phyloP scores from a whole-genome alignment of 2,329 filamentous ascomycete genomes.

The Colletotrichum spinosum region DNA sequence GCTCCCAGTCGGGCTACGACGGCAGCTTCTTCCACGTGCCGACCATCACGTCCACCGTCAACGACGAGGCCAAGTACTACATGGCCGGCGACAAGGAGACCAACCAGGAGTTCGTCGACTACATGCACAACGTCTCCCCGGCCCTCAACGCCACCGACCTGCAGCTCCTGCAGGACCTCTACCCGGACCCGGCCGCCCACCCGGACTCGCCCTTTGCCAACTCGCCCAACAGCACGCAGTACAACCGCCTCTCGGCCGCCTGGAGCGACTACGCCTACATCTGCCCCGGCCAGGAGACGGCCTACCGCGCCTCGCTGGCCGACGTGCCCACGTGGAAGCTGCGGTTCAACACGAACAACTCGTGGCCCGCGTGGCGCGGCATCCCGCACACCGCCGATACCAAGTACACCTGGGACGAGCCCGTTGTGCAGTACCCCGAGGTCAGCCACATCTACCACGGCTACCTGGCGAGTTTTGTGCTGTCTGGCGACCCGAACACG shows the following conservation, averaged over 20 bases:
- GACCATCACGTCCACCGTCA: slow-evolving; percentile 51
- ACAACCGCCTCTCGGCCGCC: slow-evolving; percentile 55
- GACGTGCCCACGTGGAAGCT: slow-evolving; percentile 77
- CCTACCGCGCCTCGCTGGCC: slow-evolving; percentile 71
- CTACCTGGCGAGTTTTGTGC: slow-evolving; percentile 80
- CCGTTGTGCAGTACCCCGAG: slow-evolving; percentile 48
- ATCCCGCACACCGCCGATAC: slow-evolving; percentile 53
- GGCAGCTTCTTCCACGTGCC: slow-evolving; percentile 51
- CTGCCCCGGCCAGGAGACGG: slow-evolving; percentile 57
- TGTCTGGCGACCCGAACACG: slow-evolving; percentile 77
- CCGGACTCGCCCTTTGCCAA: slow-evolving; percentile 48
- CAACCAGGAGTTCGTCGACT: slow-evolving; percentile 50
- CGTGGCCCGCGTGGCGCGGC: slow-evolving; percentile 72
- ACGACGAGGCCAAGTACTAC: slow-evolving; percentile 50
- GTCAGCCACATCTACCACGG: slow-evolving; percentile 51
- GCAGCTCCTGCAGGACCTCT: slow-evolving; percentile 43
- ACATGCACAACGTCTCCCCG: slow-evolving; percentile 49
- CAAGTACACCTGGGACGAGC: slow-evolving; percentile 51
- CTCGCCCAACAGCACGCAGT: slow-evolving; percentile 56
- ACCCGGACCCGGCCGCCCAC: slow-evolving; percentile 49
- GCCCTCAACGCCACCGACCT: slow-evolving; percentile 46
- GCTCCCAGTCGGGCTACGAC: slow-evolving; percentile 53
- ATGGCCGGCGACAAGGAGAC: slow-evolving; percentile 48
- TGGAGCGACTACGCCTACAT: slow-evolving; percentile 59
- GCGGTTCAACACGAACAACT: slow-evolving; percentile 79